Base-by-base conservation (phyloP, 352 stramenopile species). In the Phytophthora uliginosa region DNA sequence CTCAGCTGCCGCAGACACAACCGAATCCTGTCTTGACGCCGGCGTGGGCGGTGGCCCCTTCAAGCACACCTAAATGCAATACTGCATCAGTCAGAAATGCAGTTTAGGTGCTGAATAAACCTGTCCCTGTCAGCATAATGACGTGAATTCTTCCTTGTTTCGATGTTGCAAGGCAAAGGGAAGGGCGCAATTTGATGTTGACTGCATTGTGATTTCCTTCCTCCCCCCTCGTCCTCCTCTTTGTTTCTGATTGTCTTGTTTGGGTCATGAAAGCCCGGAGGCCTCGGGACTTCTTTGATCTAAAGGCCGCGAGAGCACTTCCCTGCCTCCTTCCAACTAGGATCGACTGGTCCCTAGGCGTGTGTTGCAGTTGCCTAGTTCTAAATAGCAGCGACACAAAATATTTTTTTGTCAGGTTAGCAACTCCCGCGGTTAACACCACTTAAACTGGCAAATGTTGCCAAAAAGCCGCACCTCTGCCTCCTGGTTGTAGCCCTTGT, bases 1-100 rank as follows among this genome's bases (percentile, higher is more conserved):
- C 36, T 61, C 74, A 9, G 73, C 77, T 33, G 64, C 79, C 31
- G 77, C 66, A 12, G 83, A 94, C 63, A 78, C 77, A 3, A 84
- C 59, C 28, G 75, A 90, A 55, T 69, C 83, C 10, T 94, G 86
- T 40, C 71, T 90, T 0, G 89, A 96, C 31, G 86, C 82, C 12
- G 89, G 89, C 0, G 84, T 96, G 22, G 89, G 89, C 31, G 89
- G 89, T 20, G 89, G 89, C 13, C 89, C 89, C n/a, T 96, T 96
- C 66, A 78, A 85, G 24, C 82, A 81, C 66, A 79, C 62, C 45
- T 81, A 73, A 65, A 57, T 7, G 7, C 7, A 48, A 10, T 15
- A 48, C 15, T 47, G 1, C 7, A 15, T 48, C 40, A 47, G 38
- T 18, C 58, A 56, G 22, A 50, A 24, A 33, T 42, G n/a, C 59